phyloP scores from a whole-genome alignment of 192 early-diverging fungal genomes.

The Podila epigama region DNA sequence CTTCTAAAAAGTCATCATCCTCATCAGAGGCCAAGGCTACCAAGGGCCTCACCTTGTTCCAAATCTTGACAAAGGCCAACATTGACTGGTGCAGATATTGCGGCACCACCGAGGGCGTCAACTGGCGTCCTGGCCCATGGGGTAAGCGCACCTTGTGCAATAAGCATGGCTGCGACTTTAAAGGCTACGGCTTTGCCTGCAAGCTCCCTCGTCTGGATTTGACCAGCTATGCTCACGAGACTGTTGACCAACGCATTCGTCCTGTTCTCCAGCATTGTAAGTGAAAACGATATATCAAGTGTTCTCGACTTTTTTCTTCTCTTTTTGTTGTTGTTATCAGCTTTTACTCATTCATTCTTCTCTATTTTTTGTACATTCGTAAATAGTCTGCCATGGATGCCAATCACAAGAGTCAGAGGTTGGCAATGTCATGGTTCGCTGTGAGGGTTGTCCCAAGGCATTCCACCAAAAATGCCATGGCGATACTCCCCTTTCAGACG shows the following conservation, averaged over 20 bases:
- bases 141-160: conserved; percentile 95
- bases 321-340: conserved; percentile 13
- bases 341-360: neutral
- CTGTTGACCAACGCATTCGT: conserved; percentile 78
- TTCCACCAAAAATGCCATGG: conserved; percentile 79
- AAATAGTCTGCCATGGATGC: conserved; percentile 71
- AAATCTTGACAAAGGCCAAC: conserved; percentile 65
- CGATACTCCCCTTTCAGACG: conserved; percentile 48
- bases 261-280: conserved; percentile 89
- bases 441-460: conserved; percentile 85
- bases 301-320: neutral
- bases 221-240: conserved; percentile 75
- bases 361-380: neutral
- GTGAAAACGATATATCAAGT: conserved; percentile 8
- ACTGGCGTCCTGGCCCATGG: conserved; percentile 95
- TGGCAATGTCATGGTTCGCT: conserved; percentile 74
- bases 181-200: conserved; percentile 92
- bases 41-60: conserved; percentile 64
- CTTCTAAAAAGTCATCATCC: neutral
- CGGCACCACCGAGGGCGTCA: conserved; percentile 86
- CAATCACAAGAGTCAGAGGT: conserved; percentile 69
- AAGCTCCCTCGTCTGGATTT: conserved; percentile 88
- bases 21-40: conserved; percentile 16
- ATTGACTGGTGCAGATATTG: conserved; percentile 94
- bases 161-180: conserved; percentile 96